Conservation (phyloP, 352 stramenopile species). For the Phytophthora boehmeriae region DNA sequence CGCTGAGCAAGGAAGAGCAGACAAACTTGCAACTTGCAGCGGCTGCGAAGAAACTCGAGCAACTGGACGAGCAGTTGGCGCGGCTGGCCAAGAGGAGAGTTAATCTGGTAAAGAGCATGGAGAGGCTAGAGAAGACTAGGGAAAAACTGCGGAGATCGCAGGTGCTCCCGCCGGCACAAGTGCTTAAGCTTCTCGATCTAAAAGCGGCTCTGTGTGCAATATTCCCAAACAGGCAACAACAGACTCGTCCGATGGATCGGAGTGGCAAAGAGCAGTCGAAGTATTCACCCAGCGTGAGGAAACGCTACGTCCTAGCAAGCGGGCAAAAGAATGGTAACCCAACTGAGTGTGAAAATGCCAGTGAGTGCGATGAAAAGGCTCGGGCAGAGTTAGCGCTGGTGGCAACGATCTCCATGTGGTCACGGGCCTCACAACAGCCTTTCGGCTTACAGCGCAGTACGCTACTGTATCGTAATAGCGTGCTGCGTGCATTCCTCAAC, state of each 20-base stretch:
- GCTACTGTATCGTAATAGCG: conserved; percentile 39
- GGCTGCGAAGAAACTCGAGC: conserved; percentile 46
- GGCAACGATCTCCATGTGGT: conserved; percentile 42
- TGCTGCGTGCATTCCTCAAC: conserved; percentile 28
- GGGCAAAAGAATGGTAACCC: conserved; percentile 6
- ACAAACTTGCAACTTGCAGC: conserved; percentile 50
- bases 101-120: conserved; percentile 51
- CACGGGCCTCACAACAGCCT: conserved; percentile 37
- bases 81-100: conserved; percentile 50
- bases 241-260: conserved; percentile 1
- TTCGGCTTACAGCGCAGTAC: conserved; percentile 30
- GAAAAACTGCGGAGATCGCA: conserved; percentile 49
- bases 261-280: neutral
- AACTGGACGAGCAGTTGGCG: conserved; percentile 53
- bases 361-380: conserved; percentile 20
- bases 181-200: conserved; percentile 30
- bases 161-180: conserved; percentile 39
- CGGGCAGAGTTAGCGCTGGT: conserved; percentile 14
- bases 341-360: conserved; percentile 7
- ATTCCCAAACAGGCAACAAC: conserved; percentile 29
- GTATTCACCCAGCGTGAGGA: conserved; percentile 11
- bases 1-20: conserved; percentile 43
- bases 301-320: conserved; percentile 19
- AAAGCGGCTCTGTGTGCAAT: conserved; percentile 29
- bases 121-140: conserved; percentile 55